Evolutionary conservation across 176 grass and related monocot species (phyloP).

Genomic region (Puya raimondii): DNA sequence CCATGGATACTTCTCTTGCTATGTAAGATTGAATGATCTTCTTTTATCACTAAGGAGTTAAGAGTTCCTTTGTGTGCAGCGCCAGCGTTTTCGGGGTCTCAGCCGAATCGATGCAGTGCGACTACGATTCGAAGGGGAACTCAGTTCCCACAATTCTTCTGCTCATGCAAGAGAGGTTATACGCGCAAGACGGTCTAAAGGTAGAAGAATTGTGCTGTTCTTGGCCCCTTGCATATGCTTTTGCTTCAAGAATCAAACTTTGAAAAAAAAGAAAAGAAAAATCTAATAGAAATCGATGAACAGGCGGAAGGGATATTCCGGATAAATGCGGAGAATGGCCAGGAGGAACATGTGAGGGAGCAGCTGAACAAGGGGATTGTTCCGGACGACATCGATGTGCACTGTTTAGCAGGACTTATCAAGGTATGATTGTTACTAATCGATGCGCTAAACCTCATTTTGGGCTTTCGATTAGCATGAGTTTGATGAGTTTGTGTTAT

Average conservation of each 20-base stretch:
- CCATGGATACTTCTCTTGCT: neutral
- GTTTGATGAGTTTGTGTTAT: too few relatives aligned
- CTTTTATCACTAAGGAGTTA: neutral
- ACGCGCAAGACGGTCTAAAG: conserved; percentile 73
- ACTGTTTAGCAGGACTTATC: conserved; percentile 83
- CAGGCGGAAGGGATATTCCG: conserved; percentile 91
- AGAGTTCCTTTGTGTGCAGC: conserved; percentile 22
- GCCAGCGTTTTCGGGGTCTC: conserved; percentile 87
- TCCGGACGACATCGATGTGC: conserved; percentile 78
- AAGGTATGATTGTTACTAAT: conserved; percentile 40
- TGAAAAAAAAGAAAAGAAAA: too few relatives aligned
- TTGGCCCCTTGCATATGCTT: neutral
- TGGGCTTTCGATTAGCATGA: too few relatives aligned
- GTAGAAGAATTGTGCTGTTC: conserved; percentile 24
- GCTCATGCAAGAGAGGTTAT: conserved; percentile 82
- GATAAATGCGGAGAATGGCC: conserved; percentile 85
- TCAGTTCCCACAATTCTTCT: conserved; percentile 85
- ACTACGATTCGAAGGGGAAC: conserved; percentile 65
- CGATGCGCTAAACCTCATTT: too few relatives aligned
- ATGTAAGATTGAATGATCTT: neutral
- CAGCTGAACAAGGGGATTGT: conserved; percentile 72
- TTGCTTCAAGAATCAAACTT: too few relatives aligned
- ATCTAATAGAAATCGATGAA: neutral
- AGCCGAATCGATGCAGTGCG: conserved; percentile 88
- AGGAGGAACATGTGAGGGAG: conserved; percentile 79